Conservation (phyloP, 768 basidiomycete genomes). For the Lentinula lateritia region DNA sequence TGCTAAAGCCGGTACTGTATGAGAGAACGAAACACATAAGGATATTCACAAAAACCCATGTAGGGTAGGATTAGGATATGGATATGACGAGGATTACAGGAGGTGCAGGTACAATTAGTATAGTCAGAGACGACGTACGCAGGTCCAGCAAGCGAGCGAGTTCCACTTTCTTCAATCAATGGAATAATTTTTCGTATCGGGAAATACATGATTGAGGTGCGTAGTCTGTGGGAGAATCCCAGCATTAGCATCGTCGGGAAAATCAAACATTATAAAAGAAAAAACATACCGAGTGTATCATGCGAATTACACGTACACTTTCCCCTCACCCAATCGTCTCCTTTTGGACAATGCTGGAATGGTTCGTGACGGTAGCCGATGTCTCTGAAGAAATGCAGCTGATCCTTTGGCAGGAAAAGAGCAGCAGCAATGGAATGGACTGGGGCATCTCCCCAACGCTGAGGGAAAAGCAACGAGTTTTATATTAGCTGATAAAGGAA, state of each 20-base stretch:
- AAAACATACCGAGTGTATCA: background rate
- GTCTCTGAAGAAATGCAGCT: constrained; percentile 70
- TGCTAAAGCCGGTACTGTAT: too few relatives aligned
- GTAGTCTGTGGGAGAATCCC: background rate
- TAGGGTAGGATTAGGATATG: too few relatives aligned
- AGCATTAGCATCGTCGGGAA: background rate
- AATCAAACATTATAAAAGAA: background rate
- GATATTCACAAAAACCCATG: too few relatives aligned
- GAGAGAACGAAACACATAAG: too few relatives aligned
- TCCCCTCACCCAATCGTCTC: constrained; percentile 2
- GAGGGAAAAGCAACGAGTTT: constrained; percentile 30
- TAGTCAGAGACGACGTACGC: too few relatives aligned
- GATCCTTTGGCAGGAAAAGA: constrained; percentile 53
- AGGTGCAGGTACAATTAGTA: too few relatives aligned
- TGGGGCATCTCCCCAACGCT: constrained; percentile 43
- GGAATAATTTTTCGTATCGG: constrained; percentile 5
- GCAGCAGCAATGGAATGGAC: constrained; percentile 54
- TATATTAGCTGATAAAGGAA: constrained; percentile 18
- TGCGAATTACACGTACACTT: constrained; percentile 1
- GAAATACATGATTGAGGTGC: constrained; percentile 6
- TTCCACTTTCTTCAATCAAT: background rate
- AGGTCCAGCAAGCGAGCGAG: too few relatives aligned
- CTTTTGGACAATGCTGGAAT: constrained; percentile 8
- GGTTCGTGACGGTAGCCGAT: constrained; percentile 56
- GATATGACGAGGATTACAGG: too few relatives aligned